Base-by-base conservation (phyloP, 176 grass and related monocot genomes). In the Eleusine indica region DNA sequence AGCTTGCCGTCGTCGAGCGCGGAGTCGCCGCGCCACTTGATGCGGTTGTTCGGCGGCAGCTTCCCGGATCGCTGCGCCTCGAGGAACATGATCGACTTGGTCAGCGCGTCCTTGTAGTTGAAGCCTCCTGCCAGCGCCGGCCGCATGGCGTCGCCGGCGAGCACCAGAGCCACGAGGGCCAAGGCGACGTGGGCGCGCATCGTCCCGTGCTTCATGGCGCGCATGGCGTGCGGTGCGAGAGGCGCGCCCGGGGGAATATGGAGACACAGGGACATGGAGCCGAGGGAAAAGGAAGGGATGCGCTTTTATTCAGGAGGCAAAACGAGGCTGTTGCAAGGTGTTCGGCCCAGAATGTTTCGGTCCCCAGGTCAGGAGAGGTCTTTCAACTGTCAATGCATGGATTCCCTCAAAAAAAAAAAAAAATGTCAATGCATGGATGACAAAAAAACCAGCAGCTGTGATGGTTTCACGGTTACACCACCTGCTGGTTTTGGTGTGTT, bases 31-130 rank as follows among this genome's bases (percentile, higher is more conserved):
- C 96, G 90, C 96, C 96, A 99, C 47, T 86, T 89, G 65, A 99
- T 85, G 85, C 96, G 87, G 81, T 88, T 89, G 71, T 89, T 87
- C 21, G 30, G 80, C 9, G 93, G 93, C 40, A 99, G 91, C 91
- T 96, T 96, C 44, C 96, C 96, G 29, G 96, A 99, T 41, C 93
- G 80, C 73, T 99, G 96, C 46, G 93, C 96, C 85, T 99, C 96
- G 53, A 96, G 96, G 80, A 99, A 99, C 46, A 96, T 68, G 85
- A 99, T 92, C 25, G 93, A 84, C 86, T 94, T 99, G 46, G 83
- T 86, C 4, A 99, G 87, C 22, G 96, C 96, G 15, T 96, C 96
- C 81, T 87, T 90, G 86, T 99, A 99, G 88, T 96, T 44, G 72
- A 88, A 90, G 0, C 73, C 79, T 19, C 17, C 84, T 61, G 48